Evolutionary conservation across 768 basidiomycete species (phyloP).

Genomic region (Harrya chromipes): DNA sequence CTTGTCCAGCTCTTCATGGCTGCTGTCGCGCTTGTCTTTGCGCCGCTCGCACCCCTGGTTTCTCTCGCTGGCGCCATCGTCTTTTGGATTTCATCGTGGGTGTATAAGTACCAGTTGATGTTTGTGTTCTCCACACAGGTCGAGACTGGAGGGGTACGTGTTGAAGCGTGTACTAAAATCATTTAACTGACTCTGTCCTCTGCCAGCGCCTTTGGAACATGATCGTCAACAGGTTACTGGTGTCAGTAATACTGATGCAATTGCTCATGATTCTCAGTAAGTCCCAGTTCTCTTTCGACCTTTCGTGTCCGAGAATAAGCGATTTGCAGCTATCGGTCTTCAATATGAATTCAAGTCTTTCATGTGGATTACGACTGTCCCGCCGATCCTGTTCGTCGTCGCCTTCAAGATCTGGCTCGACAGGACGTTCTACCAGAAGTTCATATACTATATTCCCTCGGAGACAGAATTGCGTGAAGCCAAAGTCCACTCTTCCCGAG

Average conservation of each 20-base stretch:
- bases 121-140: conserved; percentile 88
- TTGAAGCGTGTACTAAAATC: not conserved
- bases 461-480: conserved; percentile 70
- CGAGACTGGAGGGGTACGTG: conserved; percentile 88
- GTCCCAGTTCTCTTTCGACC: conserved; percentile 27
- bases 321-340: conserved; percentile 71
- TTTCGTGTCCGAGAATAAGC: not conserved
- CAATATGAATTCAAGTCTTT: conserved; percentile 71
- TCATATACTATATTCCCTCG: conserved; percentile 83
- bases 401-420: conserved; percentile 84
- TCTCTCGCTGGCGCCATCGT: conserved; percentile 77
- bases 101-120: conserved; percentile 97
- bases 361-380: conserved; percentile 80
- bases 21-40: conserved; percentile 93
- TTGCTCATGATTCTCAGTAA: conserved; percentile 79
- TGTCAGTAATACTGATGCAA: conserved; percentile 84
- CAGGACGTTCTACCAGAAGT: conserved; percentile 60
- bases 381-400: conserved; percentile 75
- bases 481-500: conserved; percentile 74
- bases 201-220: conserved; percentile 88
- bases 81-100: conserved; percentile 83
- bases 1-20: conserved; percentile 71
- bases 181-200: conserved; percentile 2
- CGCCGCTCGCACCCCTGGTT: conserved; percentile 91
- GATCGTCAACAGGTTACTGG: conserved; percentile 83